phyloP scores from a whole-genome alignment of 23 red algal genomes.

The Gracilaria caudata region DNA sequence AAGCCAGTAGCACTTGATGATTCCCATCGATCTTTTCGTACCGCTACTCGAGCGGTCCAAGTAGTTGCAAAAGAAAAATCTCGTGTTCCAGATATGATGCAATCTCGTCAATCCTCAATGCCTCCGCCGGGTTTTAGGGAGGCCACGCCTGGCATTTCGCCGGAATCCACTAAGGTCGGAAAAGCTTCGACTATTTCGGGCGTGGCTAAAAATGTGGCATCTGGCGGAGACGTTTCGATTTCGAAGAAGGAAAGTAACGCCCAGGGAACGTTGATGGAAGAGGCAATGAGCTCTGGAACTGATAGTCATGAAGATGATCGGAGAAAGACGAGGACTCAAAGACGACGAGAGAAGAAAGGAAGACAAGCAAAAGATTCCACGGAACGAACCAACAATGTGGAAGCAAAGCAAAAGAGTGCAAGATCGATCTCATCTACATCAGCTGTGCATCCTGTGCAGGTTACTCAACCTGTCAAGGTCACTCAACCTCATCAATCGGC shows the following conservation, averaged over 20 bases:
- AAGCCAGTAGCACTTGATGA: conserved; percentile 26
- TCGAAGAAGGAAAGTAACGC: neutral
- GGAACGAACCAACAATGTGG: conserved; percentile 3
- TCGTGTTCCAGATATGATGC: conserved; percentile 3
- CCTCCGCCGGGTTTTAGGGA: conserved; percentile 78
- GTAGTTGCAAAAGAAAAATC: conserved; percentile 8
- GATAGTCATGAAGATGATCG: conserved; percentile 57
- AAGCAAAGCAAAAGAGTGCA: conserved; percentile 19
- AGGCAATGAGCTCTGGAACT: conserved; percentile 41
- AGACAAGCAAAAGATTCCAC: conserved; percentile 29
- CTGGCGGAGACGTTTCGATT: conserved; percentile 36
- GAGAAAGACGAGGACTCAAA: conserved; percentile 29
- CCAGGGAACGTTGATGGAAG: neutral
- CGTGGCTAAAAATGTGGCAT: conserved; percentile 73
- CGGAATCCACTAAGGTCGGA: conserved; percentile 67
- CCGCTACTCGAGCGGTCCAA: neutral
- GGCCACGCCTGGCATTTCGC: conserved; percentile 76
- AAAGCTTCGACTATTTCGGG: conserved; percentile 49
- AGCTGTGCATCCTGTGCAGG: conserved; percentile 14
- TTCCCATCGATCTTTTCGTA: conserved; percentile 16
- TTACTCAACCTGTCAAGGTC: conserved; percentile 39
- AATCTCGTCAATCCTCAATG: conserved; percentile 25
- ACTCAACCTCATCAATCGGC: conserved; percentile 25
- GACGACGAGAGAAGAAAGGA: conserved; percentile 42
- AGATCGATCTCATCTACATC: neutral